A percentile compares a stretch with the other conserved stretches of the same genome.
Conservation (phyloP, 1,284 basidiomycete species). For the Marasmius oreades region DNA sequence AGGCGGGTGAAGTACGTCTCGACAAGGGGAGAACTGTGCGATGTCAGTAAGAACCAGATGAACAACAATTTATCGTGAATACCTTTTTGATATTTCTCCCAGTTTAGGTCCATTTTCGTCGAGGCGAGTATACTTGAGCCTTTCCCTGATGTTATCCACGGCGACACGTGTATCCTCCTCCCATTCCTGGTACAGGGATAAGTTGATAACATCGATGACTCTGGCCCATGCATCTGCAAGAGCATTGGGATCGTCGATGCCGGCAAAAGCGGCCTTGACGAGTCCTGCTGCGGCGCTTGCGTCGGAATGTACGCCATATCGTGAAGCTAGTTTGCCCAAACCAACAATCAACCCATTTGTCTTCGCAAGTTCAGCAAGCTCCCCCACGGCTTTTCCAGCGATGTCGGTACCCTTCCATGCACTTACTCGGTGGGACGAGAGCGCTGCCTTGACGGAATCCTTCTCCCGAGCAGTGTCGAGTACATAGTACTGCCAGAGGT, state of each 20-base stretch:
- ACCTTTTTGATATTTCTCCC: conserved; percentile 73
- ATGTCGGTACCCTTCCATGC: conserved; percentile 60
- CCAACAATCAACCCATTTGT: conserved; percentile 53
- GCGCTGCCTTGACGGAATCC: conserved; percentile 47
- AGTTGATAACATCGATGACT: conserved; percentile 84
- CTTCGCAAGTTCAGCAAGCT: conserved; percentile 66
- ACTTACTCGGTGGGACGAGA: conserved; percentile 39
- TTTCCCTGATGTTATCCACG: conserved; percentile 69
- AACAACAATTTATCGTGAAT: not conserved
- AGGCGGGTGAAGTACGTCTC: conserved; percentile 91
- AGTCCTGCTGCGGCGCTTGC: conserved; percentile 62
- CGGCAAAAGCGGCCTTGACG: conserved; percentile 64
- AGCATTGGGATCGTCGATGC: conserved; percentile 46
- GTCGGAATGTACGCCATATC: conserved; percentile 68
- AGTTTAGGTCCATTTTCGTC: conserved; percentile 81
- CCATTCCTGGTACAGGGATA: conserved; percentile 83
- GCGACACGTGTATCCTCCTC: conserved; percentile 78
- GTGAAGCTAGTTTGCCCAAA: conserved; percentile 55
- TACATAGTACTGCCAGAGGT: conserved; percentile 92
- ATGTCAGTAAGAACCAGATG: conserved; percentile 3
- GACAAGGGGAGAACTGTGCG: conserved; percentile 69
- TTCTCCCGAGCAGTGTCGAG: conserved; percentile 67
- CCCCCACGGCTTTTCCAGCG: conserved; percentile 55
- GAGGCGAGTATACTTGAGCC: conserved; percentile 78
- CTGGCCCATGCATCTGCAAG: conserved; percentile 71